Conservation (phyloP, 1,284 basidiomycete species). For the Tetrapyrgos nigripes region DNA sequence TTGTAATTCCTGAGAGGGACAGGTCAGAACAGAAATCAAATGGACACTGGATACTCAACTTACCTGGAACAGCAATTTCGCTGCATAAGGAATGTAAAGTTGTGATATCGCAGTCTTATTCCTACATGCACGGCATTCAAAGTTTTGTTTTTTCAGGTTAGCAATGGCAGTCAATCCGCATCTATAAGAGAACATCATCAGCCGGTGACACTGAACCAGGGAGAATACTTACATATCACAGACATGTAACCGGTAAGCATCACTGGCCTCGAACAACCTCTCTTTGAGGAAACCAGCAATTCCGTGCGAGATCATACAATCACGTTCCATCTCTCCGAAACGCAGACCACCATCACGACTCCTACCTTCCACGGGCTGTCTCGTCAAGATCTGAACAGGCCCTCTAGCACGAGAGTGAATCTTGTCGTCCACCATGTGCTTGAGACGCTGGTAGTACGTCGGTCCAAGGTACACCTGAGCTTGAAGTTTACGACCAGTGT, state of each 20-base stretch:
- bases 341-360: constrained; percentile 98
- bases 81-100: constrained; percentile 90
- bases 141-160: constrained; percentile 91
- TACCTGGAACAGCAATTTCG: constrained; percentile 92
- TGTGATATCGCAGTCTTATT: constrained; percentile 96
- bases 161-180: constrained; percentile 96
- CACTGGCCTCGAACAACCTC: constrained; percentile 91
- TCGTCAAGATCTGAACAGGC: constrained; percentile 96
- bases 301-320: constrained; percentile 99
- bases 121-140: constrained; percentile 91
- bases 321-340: constrained; percentile 99
- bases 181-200: constrained; percentile 45
- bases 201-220: constrained; percentile 1
- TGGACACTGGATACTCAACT: neutral
- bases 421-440: constrained; percentile 99
- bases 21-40: constrained; percentile 5
- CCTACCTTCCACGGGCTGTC: constrained; percentile 99
- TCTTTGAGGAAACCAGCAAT: constrained; percentile 98
- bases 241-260: constrained; percentile 95
- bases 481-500: constrained; percentile 96
- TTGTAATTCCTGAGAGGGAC: constrained; percentile 78
- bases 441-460: constrained; percentile 98
- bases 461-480: constrained; percentile 99
- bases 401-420: constrained; percentile 98
- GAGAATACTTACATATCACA: constrained; percentile 84